A percentile compares a stretch with the other conserved stretches of the same genome.
Conservation (phyloP, 306 rosid genomes). For the Canavalia gladiata region DNA sequence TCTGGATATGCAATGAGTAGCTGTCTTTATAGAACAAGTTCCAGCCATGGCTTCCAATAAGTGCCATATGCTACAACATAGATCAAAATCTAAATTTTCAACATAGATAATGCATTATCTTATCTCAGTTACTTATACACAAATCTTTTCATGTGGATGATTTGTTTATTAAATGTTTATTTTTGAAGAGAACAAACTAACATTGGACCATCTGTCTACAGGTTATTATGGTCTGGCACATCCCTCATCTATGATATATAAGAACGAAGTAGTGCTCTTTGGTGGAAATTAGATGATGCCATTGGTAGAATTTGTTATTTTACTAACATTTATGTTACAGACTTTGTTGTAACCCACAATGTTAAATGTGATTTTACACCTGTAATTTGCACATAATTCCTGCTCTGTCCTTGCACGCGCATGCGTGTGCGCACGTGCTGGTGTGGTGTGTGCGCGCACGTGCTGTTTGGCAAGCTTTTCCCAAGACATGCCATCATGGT, state of each 20-base stretch:
- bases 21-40: background rate
- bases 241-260: slow-evolving; percentile 42
- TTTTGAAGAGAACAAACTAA: slow-evolving; percentile 52
- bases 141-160: background rate
- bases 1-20: slow-evolving; percentile 8
- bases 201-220: slow-evolving; percentile 49
- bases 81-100: slow-evolving; percentile 12
- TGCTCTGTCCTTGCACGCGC: background rate
- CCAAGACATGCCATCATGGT: slow-evolving; percentile 80
- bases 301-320: slow-evolving; percentile 36
- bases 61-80: background rate
- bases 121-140: slow-evolving; percentile 14
- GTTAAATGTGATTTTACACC: slow-evolving; percentile 42
- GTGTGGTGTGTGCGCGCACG: background rate
- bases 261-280: slow-evolving; percentile 25
- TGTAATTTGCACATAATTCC: slow-evolving; percentile 29
- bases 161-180: slow-evolving; percentile 26
- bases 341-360: slow-evolving; percentile 32
- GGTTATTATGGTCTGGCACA: slow-evolving; percentile 41
- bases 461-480: slow-evolving; percentile 36
- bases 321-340: slow-evolving; percentile 41
- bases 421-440: background rate
- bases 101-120: slow-evolving; percentile 1
- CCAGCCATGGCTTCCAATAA: slow-evolving; percentile 23
- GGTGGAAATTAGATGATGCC: slow-evolving; percentile 35